Evolutionary conservation across 805 yeast species (phyloP), one percentile per base, ranked within the genome.

Genomic region (Candida anglica): DNA sequence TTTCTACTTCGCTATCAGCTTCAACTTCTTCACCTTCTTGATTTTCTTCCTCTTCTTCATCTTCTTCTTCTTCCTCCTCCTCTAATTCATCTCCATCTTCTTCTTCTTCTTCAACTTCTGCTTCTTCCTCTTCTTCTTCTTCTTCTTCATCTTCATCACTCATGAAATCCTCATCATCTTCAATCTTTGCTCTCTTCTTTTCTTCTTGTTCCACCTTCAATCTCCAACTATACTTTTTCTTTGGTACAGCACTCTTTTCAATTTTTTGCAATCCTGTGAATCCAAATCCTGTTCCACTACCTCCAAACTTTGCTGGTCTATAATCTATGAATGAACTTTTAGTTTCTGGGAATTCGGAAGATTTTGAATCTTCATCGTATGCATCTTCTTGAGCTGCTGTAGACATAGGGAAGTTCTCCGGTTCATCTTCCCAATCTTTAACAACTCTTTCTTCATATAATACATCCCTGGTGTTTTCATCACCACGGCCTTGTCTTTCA

Each of bases 191-290:
- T 22, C 54, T 46, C 46, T 61, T 65, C 44, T 52, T 63, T 27
- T 65, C 70, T 31, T 63, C 68, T 22, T 50, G 46, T 34, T 59
- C 69, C 9, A 67, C 58, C 29, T 47, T 46, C 25, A 56, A 40
- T 32, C 71, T 76, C 97, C 96, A 88, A 27, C 81, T 83, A 50
- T 85, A 86, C 41, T 73, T 74, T 43, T 72, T 75, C 40, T 63
- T 68, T 40, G 58, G 64, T 6, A 43, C 23, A 2, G 42, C 33
- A 26, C 37, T 41, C 40, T 57, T 62, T 25, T 60, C 63, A 6
- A 75, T 67, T 33, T 73, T 74, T 23, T 72, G 68, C 3, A 77
- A 59, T 49, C 78, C 72, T 4, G 66, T 56, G 48, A 85, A 84
- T 1, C 82, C 84, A 54, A 83, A 83, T 1, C 94, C 91, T 36